A percentile compares a stretch with the other conserved stretches of the same genome.
phyloP scores from a whole-genome alignment of 345 rosid genomes.

The Hibiscus tridactylites region DNA sequence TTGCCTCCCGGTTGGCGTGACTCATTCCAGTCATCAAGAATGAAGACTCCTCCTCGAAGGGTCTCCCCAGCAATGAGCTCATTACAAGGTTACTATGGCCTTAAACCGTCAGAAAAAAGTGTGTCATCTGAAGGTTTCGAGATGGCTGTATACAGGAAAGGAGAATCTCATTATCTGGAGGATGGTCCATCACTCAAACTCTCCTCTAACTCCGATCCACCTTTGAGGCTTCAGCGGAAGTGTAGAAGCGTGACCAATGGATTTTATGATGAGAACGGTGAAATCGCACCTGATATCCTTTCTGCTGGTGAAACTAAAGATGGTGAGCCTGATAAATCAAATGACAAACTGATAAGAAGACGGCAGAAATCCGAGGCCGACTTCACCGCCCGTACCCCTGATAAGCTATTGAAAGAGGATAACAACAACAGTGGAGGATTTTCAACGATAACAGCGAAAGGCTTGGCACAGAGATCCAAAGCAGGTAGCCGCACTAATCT shows the following conservation, averaged over 20 bases:
- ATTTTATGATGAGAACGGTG: slow-evolving; percentile 38
- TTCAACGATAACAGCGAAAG: slow-evolving; percentile 46
- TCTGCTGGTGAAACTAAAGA: neutral
- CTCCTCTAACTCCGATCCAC: slow-evolving; percentile 27
- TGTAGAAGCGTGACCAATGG: slow-evolving; percentile 57
- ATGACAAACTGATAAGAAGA: neutral
- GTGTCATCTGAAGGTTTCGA: slow-evolving; percentile 41
- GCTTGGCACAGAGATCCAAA: slow-evolving; percentile 66
- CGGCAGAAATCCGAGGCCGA: slow-evolving; percentile 17
- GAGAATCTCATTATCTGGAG: slow-evolving; percentile 23
- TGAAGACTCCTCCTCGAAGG: slow-evolving; percentile 38
- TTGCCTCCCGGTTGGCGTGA: slow-evolving; percentile 33
- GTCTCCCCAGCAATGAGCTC: slow-evolving; percentile 78
- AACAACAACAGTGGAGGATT: slow-evolving; percentile 30
- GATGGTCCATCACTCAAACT: slow-evolving; percentile 27
- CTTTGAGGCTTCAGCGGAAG: slow-evolving; percentile 41
- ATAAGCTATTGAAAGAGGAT: slow-evolving; percentile 59
- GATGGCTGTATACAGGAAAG: slow-evolving; percentile 40
- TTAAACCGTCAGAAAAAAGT: slow-evolving; percentile 29
- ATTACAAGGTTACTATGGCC: slow-evolving; percentile 69
- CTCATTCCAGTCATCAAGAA: slow-evolving; percentile 49
- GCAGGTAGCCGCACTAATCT: slow-evolving; percentile 32
- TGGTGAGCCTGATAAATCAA: neutral
- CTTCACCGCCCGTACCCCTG: slow-evolving; percentile 32
- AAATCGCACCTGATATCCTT: slow-evolving; percentile 16